These are phyloP conservation scores for Amanita molliuscula DNA, from an alignment of 768 basidiomycete species.

Conservation along the genomic window DNA sequence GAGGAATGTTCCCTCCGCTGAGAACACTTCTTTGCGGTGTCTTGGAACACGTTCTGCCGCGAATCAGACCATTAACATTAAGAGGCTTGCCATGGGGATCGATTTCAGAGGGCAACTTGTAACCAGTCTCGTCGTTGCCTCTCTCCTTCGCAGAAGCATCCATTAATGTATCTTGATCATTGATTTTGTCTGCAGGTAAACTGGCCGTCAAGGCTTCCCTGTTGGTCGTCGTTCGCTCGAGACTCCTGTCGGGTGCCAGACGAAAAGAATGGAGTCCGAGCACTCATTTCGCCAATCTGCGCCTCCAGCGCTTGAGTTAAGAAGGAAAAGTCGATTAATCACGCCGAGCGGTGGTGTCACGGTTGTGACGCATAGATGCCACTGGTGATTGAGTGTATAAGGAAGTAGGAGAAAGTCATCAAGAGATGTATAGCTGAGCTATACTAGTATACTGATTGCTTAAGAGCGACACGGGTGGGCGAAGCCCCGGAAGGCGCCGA, in stretches of 20 bases:
- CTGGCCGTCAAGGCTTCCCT: neutral
- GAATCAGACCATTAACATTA: conserved; percentile 3
- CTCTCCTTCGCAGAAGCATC: neutral
- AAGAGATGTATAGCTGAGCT: too few relatives aligned
- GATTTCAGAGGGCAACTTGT: neutral
- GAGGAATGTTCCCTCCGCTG: conserved; percentile 3
- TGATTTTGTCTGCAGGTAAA: conserved; percentile 9
- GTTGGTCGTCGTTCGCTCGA: conserved; percentile 4
- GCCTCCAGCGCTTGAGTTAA: too few relatives aligned
- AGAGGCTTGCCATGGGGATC: neutral
- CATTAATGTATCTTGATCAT: conserved; percentile 4
- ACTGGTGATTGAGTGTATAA: too few relatives aligned
- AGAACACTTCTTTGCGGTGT: conserved; percentile 6
- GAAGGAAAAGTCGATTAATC: too few relatives aligned
- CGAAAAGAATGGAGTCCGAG: conserved; percentile 13
- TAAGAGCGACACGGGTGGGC: too few relatives aligned
- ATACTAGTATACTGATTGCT: too few relatives aligned
- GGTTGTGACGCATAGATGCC: neutral
- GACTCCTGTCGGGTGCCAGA: conserved; percentile 8
- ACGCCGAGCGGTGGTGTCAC: neutral
- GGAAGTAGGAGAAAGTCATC: too few relatives aligned
- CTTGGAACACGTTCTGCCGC: conserved; percentile 1
- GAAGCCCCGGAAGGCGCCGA: too few relatives aligned
- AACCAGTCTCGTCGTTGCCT: neutral
- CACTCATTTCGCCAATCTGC: conserved; percentile 9